Conservation (phyloP, 1,284 basidiomycete species). For the Acaromyces ingoldii region DNA sequence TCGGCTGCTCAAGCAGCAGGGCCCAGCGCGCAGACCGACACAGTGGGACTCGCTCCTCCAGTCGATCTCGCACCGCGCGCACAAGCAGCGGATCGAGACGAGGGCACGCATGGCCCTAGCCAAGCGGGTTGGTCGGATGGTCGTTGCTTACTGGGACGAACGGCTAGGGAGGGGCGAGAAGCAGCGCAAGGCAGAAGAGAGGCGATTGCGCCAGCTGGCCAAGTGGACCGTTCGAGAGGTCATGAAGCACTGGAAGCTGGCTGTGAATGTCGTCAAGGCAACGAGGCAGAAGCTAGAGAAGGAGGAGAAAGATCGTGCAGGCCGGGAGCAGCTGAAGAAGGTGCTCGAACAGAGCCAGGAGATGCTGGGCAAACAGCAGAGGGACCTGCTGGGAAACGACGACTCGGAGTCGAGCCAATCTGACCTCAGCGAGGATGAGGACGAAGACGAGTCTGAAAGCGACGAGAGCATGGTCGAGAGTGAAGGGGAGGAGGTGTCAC, state of each 20-base stretch:
- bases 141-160: slow-evolving; percentile 74
- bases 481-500: slow-evolving; percentile 13
- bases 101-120: slow-evolving; percentile 41
- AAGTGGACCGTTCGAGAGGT: slow-evolving; percentile 69
- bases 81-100: slow-evolving; percentile 21
- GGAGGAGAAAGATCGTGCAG: slow-evolving; percentile 64
- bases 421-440: slow-evolving; percentile 33
- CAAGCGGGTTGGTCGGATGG: slow-evolving; percentile 63
- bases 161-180: slow-evolving; percentile 62
- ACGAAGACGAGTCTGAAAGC: slow-evolving; percentile 9
- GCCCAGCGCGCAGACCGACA: slow-evolving; percentile 15
- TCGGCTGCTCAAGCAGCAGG: not conserved
- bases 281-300: slow-evolving; percentile 61
- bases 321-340: slow-evolving; percentile 79
- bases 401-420: too few relatives aligned
- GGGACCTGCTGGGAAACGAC: slow-evolving; percentile 31
- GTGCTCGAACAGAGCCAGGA: slow-evolving; percentile 85
- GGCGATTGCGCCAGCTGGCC: slow-evolving; percentile 64
- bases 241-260: slow-evolving; percentile 79
- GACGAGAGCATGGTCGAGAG: not conserved
- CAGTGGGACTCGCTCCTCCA: slow-evolving; percentile 13
- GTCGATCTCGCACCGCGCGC: slow-evolving; percentile 17
- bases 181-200: slow-evolving; percentile 64
- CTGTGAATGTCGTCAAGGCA: slow-evolving; percentile 75
- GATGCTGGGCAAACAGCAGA: slow-evolving; percentile 67